A percentile compares a stretch with the other conserved stretches of the same genome.
phyloP scores from a whole-genome alignment of 805 yeast species.

The Saccharomyces kudriavzevii region DNA sequence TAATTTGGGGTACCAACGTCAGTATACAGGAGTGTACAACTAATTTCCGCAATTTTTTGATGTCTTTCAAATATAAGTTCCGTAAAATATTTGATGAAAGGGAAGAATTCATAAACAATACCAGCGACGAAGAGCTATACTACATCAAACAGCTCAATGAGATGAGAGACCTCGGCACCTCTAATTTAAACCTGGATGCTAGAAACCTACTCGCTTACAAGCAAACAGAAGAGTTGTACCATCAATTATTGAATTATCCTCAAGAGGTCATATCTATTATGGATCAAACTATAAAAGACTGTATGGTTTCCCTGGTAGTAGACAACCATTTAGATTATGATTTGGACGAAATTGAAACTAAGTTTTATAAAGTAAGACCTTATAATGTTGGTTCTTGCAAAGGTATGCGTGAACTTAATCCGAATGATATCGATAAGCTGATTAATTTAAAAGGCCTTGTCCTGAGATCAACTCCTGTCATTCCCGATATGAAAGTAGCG shows the following conservation, averaged over 20 bases:
- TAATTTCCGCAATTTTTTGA: conserved; percentile 71
- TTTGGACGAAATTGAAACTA: conserved; percentile 65
- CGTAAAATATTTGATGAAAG: conserved; percentile 42
- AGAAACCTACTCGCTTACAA: conserved; percentile 69
- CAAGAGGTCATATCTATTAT: conserved; percentile 95
- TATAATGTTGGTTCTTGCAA: conserved; percentile 62
- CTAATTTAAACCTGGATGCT: conserved; percentile 80
- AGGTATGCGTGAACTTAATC: conserved; percentile 90
- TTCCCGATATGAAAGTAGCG: conserved; percentile 97
- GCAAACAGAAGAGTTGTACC: conserved; percentile 67
- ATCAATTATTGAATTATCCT: conserved; percentile 85
- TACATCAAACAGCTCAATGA: conserved; percentile 66
- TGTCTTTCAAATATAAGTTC: conserved; percentile 73
- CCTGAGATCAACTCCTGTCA: conserved; percentile 77
- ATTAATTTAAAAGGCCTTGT: conserved; percentile 88
- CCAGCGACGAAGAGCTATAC: conserved; percentile 62
- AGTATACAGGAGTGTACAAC: conserved; percentile 81
- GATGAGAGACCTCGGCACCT: conserved; percentile 70
- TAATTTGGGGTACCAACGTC: conserved; percentile 98
- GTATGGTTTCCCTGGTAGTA: conserved; percentile 65
- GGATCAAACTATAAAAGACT: conserved; percentile 92
- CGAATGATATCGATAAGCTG: conserved; percentile 87
- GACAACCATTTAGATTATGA: conserved; percentile 46
- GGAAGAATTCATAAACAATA: conserved; percentile 31
- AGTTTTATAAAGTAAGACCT: conserved; percentile 81